A percentile compares a stretch with the other conserved stretches of the same genome.
Conservation (phyloP, 768 basidiomycete species). For the Chalciporus piperatus region DNA sequence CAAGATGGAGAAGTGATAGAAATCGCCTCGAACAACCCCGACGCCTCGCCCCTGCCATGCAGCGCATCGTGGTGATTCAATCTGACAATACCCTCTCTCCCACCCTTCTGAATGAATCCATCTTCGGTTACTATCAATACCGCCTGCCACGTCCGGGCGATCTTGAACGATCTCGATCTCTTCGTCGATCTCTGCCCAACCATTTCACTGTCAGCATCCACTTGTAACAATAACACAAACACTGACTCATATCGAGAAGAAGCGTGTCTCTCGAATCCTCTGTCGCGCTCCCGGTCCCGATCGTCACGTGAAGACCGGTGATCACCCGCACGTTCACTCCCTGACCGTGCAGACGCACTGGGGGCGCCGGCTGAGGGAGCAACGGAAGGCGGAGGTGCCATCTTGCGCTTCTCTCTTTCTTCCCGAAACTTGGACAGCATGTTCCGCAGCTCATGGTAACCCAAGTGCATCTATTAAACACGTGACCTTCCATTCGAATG, state of each 20-base stretch:
- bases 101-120: not conserved
- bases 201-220: constrained; percentile 9
- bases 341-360: constrained; percentile 39
- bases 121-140: constrained; percentile 33
- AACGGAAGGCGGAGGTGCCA: constrained; percentile 44
- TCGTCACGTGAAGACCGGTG: constrained; percentile 61
- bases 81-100: constrained; percentile 4
- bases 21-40: constrained; percentile 4
- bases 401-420: constrained; percentile 79
- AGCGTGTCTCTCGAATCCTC: constrained; percentile 67
- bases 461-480: constrained; percentile 87
- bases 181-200: constrained; percentile 57
- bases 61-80: constrained; percentile 17
- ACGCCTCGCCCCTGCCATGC: constrained; percentile 27
- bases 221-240: constrained; percentile 16
- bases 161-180: constrained; percentile 72
- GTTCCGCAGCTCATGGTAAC: constrained; percentile 96
- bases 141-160: constrained; percentile 61
- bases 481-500: constrained; percentile 29
- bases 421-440: constrained; percentile 90
- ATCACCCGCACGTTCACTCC: constrained; percentile 46
- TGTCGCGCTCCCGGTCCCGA: constrained; percentile 65
- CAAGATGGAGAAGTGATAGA: not conserved
- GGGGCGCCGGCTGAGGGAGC: constrained; percentile 37
- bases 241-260: constrained; percentile 75